Base-by-base conservation (phyloP, 75 land plant species). In the Picea glauca region DNA sequence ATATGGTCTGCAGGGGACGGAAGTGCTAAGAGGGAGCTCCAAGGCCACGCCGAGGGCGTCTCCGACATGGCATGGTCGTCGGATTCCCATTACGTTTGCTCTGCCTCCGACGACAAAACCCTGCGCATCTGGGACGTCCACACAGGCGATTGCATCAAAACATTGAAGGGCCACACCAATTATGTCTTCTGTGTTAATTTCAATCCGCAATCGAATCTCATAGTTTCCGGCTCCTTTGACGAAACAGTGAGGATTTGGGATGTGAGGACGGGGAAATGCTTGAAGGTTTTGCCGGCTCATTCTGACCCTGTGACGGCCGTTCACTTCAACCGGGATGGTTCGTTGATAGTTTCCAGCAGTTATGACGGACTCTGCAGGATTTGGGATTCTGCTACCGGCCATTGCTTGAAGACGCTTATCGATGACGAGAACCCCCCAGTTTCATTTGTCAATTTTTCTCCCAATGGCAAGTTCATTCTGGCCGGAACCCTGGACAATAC, bases 41-140 rank as follows among this genome's bases (percentile, higher is more conserved):
- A 78, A 32, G 99, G 98, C 60, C 99, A 94, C 83, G 77, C 84
- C 9, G 98, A 87, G 33, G 98, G 99, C 61, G 80, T 97, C 64
- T 93, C 94, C 20, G 99, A 97, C 79, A 80, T 97, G 23, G 93
- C 99, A 46, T 97, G 95, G 92, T 93, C 93, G 35, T 87, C 90
- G 31, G 96, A 93, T 80, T 90, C 93, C 65, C 86, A 87, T 58
- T 92, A 88, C 88, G 81, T 97, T 80, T 90, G 93, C 85, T 87
- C 98, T 14, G 96, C 99, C 62, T 97, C 99, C 67, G 99, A 95
- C 83, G 98, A 95, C 86, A 83, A 86, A 75, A 97, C 98, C 23
- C 86, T 93, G 58, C 87, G 90, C 74, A 84, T 93, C 13, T 97
- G 96, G 93, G 96, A 95, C 80, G 85, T 91, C 21, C 80, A 79